Conservation (phyloP, 1,284 basidiomycete species). For the Kwoniella shivajii region DNA sequence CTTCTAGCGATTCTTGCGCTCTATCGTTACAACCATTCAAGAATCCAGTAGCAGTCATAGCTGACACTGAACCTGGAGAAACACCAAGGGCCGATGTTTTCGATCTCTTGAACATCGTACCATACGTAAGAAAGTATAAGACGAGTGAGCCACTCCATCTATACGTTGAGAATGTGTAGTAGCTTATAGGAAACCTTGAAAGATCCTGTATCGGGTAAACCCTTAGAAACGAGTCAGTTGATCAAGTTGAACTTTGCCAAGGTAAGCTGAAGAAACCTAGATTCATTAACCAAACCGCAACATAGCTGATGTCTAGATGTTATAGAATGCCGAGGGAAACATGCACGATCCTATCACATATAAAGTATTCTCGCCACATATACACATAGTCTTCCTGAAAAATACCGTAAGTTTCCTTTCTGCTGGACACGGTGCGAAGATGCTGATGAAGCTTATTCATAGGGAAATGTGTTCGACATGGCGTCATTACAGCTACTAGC, state of each 20-base stretch:
- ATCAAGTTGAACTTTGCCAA: constrained; percentile 83
- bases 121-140: constrained; percentile 71
- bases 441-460: background rate
- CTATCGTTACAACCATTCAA: constrained; percentile 88
- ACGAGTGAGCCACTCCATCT: constrained; percentile 62
- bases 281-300: background rate
- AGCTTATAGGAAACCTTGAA: constrained; percentile 35
- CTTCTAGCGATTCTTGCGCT: constrained; percentile 74
- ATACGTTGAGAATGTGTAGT: constrained; percentile 3
- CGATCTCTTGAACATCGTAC: constrained; percentile 85
- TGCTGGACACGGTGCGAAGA: background rate
- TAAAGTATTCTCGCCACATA: constrained; percentile 88
- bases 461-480: constrained; percentile 60
- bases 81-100: constrained; percentile 59
- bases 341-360: constrained; percentile 90
- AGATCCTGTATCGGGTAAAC: constrained; percentile 84
- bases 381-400: constrained; percentile 85
- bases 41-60: constrained; percentile 79
- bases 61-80: constrained; percentile 46
- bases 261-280: constrained; percentile 36
- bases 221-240: constrained; percentile 74
- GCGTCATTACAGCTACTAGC: constrained; percentile 59
- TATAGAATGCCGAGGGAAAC: constrained; percentile 65
- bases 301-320: constrained; percentile 56
- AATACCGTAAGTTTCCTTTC: constrained; percentile 59